Evolutionary conservation across 352 stramenopile genomes (phyloP).

Genomic region (Phytophthora rubi): DNA sequence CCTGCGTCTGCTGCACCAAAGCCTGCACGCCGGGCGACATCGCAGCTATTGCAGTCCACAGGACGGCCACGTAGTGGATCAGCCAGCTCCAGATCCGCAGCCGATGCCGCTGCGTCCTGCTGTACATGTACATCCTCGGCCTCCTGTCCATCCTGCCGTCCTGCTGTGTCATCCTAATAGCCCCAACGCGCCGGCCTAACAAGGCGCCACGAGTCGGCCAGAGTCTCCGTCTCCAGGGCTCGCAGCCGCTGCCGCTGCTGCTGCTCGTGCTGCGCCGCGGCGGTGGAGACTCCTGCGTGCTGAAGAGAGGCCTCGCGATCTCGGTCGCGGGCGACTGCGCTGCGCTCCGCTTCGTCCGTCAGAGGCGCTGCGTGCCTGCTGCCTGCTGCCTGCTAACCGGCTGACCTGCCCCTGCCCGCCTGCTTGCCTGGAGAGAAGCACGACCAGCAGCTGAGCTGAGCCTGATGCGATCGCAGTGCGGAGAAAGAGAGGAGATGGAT

Average conservation of each 20-base stretch:
- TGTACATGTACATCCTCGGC: background rate
- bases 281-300: background rate
- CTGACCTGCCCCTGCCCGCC: background rate
- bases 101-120: background rate
- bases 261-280: background rate
- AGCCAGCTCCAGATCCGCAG: background rate
- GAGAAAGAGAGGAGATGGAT: constrained; percentile 26
- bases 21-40: constrained; percentile 14
- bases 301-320: background rate
- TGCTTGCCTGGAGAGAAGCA: background rate
- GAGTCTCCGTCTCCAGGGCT: background rate
- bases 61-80: background rate
- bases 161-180: constrained; percentile 1
- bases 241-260: background rate
- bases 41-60: constrained; percentile 6
- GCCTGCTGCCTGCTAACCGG: background rate
- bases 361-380: background rate
- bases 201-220: background rate
- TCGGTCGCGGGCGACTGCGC: background rate
- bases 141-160: constrained; percentile 14
- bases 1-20: constrained; percentile 64
- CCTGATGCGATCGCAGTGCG: background rate
- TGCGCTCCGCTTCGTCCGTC: background rate
- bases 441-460: background rate
- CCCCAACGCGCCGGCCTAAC: background rate